These are phyloP conservation scores for Angomonas desouzai DNA, from an alignment of 208 protist genomes.

Conservation along the genomic window DNA sequence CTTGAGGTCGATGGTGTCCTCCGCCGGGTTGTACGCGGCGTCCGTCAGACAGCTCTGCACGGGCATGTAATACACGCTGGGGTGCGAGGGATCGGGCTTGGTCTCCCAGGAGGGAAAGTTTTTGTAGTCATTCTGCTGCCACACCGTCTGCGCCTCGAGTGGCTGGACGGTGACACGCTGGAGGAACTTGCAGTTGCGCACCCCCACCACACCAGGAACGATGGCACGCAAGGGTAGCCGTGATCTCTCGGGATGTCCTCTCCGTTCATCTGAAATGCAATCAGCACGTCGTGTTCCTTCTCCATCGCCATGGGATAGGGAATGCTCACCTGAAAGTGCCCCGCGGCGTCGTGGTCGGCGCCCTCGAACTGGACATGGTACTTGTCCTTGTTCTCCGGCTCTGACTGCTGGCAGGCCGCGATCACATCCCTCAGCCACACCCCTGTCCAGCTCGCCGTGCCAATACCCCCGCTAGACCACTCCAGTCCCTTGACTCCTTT, in stretches of 20 bases:
- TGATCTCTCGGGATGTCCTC: constrained; percentile 62
- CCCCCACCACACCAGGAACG: constrained; percentile 71
- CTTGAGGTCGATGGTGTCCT: constrained; percentile 33
- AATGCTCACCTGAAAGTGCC: constrained; percentile 58
- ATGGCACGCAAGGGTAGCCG: constrained; percentile 74
- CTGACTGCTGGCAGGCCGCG: constrained; percentile 15
- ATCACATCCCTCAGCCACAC: constrained; percentile 62
- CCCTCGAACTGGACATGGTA: constrained; percentile 79
- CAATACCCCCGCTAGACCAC: constrained; percentile 52
- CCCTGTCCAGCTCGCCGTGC: constrained; percentile 61
- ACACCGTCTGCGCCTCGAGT: constrained; percentile 48
- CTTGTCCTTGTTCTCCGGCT: constrained; percentile 7
- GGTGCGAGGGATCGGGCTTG: constrained; percentile 36
- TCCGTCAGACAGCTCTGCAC: constrained; percentile 71
- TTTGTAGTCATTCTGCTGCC: constrained; percentile 89
- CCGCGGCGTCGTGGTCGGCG: constrained; percentile 41
- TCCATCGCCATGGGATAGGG: constrained; percentile 52
- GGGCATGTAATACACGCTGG: constrained; percentile 66
- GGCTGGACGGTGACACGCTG: constrained; percentile 32
- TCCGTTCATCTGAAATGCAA: constrained; percentile 90
- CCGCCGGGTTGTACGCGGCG: constrained; percentile 25
- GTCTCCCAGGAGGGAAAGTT: constrained; percentile 49
- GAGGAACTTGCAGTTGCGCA: constrained; percentile 77
- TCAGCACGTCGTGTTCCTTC: constrained; percentile 47
- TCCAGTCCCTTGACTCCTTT: constrained; percentile 42